A percentile compares a stretch with the other conserved stretches of the same genome.
Conservation (phyloP, 2,329 filamentous ascomycete genomes). For the Arthroderma uncinatum region DNA sequence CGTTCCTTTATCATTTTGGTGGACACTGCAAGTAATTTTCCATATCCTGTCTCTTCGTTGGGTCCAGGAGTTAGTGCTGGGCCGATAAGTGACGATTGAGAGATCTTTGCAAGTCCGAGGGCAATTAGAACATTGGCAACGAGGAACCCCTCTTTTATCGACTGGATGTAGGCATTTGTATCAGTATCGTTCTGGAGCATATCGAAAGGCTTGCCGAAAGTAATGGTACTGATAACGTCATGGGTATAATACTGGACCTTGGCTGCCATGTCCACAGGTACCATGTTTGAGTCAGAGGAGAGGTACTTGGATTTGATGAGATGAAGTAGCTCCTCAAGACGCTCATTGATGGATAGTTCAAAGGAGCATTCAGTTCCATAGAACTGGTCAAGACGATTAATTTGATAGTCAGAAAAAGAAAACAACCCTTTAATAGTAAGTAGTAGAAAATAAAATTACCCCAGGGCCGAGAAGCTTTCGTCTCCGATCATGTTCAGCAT, state of each 20-base stretch:
- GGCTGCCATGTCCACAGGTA: slow-evolving; percentile 36
- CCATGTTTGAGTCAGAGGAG: slow-evolving; percentile 20
- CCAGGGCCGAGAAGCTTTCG: neutral
- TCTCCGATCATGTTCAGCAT: neutral
- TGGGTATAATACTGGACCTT: slow-evolving; percentile 46
- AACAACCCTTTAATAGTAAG: neutral
- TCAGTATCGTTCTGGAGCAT: slow-evolving; percentile 37
- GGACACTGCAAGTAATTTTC: neutral
- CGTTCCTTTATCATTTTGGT: slow-evolving; percentile 1
- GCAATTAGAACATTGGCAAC: neutral
- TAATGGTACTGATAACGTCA: slow-evolving; percentile 46
- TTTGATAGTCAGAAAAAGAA: no score
- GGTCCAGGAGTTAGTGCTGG: slow-evolving; percentile 4
- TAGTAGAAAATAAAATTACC: neutral
- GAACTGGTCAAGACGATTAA: neutral
- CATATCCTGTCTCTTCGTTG: neutral
- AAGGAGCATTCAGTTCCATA: slow-evolving; percentile 23
- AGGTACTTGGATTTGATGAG: slow-evolving; percentile 41
- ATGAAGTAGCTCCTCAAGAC: slow-evolving; percentile 37
- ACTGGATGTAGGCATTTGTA: slow-evolving; percentile 29
- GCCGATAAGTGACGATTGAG: neutral
- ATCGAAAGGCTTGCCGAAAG: slow-evolving; percentile 42
- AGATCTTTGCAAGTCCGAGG: neutral
- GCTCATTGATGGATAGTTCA: slow-evolving; percentile 39
- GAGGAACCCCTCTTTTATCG: slow-evolving; percentile 11